Evolutionary conservation across 73 alveolate genomes (phyloP).

Genomic region (Halteria grandinella): DNA sequence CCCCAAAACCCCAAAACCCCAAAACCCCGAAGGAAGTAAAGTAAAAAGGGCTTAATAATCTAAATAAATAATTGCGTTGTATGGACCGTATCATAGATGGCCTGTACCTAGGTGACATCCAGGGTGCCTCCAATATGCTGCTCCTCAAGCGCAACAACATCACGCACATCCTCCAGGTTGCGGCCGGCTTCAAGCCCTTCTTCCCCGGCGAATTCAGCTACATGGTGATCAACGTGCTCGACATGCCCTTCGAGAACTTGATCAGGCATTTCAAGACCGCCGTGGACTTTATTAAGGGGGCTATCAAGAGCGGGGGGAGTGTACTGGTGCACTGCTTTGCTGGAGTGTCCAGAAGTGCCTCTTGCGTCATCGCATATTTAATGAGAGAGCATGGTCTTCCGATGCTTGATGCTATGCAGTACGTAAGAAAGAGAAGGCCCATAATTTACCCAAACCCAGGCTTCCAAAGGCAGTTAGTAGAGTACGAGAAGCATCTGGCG

Average conservation of each 20-base stretch:
- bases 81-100: not conserved
- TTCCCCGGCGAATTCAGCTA: slow-evolving; percentile 50
- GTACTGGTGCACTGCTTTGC: slow-evolving; percentile 61
- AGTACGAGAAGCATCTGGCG: slow-evolving; percentile 16
- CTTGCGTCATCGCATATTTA: slow-evolving; percentile 45
- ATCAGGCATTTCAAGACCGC: slow-evolving; percentile 19
- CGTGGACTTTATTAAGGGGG: slow-evolving; percentile 35
- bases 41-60: no score
- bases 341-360: slow-evolving; percentile 62
- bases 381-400: slow-evolving; percentile 33
- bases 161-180: slow-evolving; percentile 42
- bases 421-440: slow-evolving; percentile 49
- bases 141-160: slow-evolving; percentile 20
- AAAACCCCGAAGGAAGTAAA: no score
- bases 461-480: slow-evolving; percentile 37
- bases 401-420: slow-evolving; percentile 13
- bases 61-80: no score
- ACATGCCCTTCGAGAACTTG: slow-evolving; percentile 26
- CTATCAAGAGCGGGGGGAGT: slow-evolving; percentile 22
- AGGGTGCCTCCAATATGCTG: not conserved
- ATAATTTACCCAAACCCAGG: slow-evolving; percentile 62
- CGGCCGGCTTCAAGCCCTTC: slow-evolving; percentile 47
- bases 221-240: slow-evolving; percentile 34
- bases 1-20: no score
- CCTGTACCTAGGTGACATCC: not conserved